These are phyloP conservation scores for Penicillium crustosum DNA, from an alignment of 2,329 filamentous ascomycete species.

Conservation along the genomic window DNA sequence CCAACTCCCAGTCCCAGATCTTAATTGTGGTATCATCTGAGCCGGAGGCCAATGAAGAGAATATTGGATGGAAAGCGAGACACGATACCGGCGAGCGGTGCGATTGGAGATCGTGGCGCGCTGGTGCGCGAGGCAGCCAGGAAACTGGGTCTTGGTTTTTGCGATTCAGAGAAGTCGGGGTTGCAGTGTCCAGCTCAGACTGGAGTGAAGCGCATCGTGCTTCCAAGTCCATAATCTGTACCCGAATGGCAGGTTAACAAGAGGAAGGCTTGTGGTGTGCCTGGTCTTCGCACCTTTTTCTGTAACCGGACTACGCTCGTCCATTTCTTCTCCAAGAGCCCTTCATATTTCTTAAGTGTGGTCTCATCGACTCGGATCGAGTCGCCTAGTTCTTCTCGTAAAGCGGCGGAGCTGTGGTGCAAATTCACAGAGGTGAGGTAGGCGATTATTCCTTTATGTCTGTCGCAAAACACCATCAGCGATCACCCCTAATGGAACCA, in stretches of 20 bases:
- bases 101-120: conserved; percentile 78
- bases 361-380: conserved; percentile 69
- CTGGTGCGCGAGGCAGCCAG: conserved; percentile 83
- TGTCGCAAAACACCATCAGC: conserved; percentile 42
- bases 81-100: conserved; percentile 80
- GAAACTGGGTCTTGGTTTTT: conserved; percentile 79
- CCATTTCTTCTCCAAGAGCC: conserved; percentile 96
- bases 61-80: conserved; percentile 88
- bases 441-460: conserved; percentile 90
- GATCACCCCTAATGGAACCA: conserved; percentile 1
- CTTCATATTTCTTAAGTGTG: conserved; percentile 91
- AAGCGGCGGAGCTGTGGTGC: conserved; percentile 64
- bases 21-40: conserved; percentile 94
- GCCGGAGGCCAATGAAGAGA: conserved; percentile 84
- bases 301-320: conserved; percentile 91
- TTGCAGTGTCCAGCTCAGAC: conserved; percentile 79
- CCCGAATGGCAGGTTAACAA: conserved; percentile 17
- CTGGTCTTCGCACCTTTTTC: conserved; percentile 66
- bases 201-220: conserved; percentile 71
- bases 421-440: conserved; percentile 77
- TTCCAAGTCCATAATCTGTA: conserved; percentile 89
- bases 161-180: conserved; percentile 72
- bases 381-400: conserved; percentile 75
- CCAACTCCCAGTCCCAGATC: conserved; percentile 95
- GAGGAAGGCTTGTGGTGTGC: conserved; percentile 5